Percentiles rank a stretch among this genome's conserved stretches.
Evolutionary conservation across 106 monocot species (phyloP).

Genomic region (Vanilla planifolia): DNA sequence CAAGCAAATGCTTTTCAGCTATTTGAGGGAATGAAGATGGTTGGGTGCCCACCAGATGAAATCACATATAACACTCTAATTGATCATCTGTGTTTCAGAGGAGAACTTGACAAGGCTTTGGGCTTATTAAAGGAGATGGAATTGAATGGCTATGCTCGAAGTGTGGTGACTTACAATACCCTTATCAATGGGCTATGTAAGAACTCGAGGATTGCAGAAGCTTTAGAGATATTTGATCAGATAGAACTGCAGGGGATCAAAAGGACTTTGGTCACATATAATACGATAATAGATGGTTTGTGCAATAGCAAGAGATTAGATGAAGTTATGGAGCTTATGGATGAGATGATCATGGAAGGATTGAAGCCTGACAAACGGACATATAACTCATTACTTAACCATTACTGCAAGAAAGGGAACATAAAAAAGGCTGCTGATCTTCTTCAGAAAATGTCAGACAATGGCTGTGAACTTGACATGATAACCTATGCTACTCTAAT

Average conservation of each 20-base stretch:
- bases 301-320: conserved; percentile 66
- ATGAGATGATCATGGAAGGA: conserved; percentile 76
- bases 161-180: conserved; percentile 77
- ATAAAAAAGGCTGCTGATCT: conserved; percentile 66
- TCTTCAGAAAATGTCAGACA: conserved; percentile 80
- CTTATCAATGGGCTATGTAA: conserved; percentile 90
- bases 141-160: conserved; percentile 54
- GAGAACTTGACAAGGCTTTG: conserved; percentile 53
- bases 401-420: conserved; percentile 65
- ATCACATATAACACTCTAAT: conserved; percentile 86
- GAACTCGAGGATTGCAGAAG: conserved; percentile 65
- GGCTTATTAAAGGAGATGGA: conserved; percentile 85
- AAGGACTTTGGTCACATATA: conserved; percentile 74
- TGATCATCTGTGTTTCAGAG: conserved; percentile 47
- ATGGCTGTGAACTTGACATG: conserved; percentile 74
- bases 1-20: conserved; percentile 41
- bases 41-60: conserved; percentile 63
- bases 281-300: conserved; percentile 68
- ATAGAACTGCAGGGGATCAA: conserved; percentile 77
- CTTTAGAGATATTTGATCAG: conserved; percentile 77
- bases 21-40: conserved; percentile 83
- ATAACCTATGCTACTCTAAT: conserved; percentile 62
- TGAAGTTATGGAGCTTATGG: conserved; percentile 76
- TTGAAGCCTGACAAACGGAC: conserved; percentile 75
- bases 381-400: conserved; percentile 49